phyloP scores from a whole-genome alignment of 345 rosid genomes.

The Erodium maritimum region DNA sequence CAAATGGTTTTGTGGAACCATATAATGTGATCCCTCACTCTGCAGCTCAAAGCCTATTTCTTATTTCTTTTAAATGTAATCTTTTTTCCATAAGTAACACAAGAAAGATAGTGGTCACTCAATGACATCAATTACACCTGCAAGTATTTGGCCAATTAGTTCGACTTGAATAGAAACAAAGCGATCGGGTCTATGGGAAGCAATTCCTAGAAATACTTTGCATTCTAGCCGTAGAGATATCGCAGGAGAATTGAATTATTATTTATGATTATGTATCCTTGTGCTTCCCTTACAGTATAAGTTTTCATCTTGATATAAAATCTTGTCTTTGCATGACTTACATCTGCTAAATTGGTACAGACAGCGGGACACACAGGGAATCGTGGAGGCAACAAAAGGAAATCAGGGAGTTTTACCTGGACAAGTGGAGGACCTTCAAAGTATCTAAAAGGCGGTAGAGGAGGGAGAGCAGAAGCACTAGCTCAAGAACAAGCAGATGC shows the following conservation, averaged over 20 bases:
- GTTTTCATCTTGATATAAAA: background rate
- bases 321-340: slow-evolving; percentile 6
- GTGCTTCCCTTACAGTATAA: background rate
- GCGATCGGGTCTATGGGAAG: no score
- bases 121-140: background rate
- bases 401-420: no score
- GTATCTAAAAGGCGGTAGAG: no score
- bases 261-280: background rate
- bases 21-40: background rate
- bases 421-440: no score
- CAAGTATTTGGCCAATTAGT: background rate
- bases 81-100: background rate
- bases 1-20: background rate
- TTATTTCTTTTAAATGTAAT: no score
- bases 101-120: background rate
- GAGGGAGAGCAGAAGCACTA: no score
- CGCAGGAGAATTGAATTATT: background rate
- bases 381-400: no score
- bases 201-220: no score
- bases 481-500: no score
- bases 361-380: no score
- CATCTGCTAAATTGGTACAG: slow-evolving; percentile 29
- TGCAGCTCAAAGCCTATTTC: background rate
- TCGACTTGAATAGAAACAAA: background rate
- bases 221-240: no score